Conservation (phyloP, 2,329 filamentous ascomycete genomes). For the Immersiporthe knoxdaviesiana region DNA sequence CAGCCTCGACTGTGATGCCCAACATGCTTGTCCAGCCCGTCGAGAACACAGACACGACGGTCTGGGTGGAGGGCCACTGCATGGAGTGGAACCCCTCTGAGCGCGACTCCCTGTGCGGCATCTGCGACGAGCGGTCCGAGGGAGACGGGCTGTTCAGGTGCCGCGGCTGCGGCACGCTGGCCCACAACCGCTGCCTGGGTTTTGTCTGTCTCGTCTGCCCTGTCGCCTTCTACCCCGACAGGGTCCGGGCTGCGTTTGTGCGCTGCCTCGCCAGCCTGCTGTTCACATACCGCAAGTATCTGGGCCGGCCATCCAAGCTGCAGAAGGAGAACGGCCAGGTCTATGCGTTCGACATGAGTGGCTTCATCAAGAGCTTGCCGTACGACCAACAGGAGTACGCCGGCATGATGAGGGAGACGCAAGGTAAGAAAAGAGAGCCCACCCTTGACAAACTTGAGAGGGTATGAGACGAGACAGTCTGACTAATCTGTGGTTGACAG, state of each 20-base stretch:
- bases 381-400: conserved; percentile 69
- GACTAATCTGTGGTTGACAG: conserved; percentile 43
- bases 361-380: conserved; percentile 66
- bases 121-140: conserved; percentile 76
- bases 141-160: conserved; percentile 77
- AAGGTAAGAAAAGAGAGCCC: conserved; percentile 52
- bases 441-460: not conserved
- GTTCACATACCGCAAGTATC: conserved; percentile 67
- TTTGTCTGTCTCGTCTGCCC: conserved; percentile 67
- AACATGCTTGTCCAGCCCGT: conserved; percentile 81
- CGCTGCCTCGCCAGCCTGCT: conserved; percentile 67
- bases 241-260: conserved; percentile 66
- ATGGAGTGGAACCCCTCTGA: conserved; percentile 69
- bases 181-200: conserved; percentile 64
- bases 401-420: conserved; percentile 66
- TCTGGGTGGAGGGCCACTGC: conserved; percentile 86
- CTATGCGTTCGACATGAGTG: conserved; percentile 67
- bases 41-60: conserved; percentile 74
- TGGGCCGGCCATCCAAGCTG: conserved; percentile 61
- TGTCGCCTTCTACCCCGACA: conserved; percentile 63
- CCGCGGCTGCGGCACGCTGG: conserved; percentile 61
- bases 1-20: conserved; percentile 85
- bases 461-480: not conserved
- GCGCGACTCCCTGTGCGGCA: conserved; percentile 63
- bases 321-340: conserved; percentile 64